phyloP scores from a whole-genome alignment of 2,329 filamentous ascomycete genomes.

The Monosporascus sp. region DNA sequence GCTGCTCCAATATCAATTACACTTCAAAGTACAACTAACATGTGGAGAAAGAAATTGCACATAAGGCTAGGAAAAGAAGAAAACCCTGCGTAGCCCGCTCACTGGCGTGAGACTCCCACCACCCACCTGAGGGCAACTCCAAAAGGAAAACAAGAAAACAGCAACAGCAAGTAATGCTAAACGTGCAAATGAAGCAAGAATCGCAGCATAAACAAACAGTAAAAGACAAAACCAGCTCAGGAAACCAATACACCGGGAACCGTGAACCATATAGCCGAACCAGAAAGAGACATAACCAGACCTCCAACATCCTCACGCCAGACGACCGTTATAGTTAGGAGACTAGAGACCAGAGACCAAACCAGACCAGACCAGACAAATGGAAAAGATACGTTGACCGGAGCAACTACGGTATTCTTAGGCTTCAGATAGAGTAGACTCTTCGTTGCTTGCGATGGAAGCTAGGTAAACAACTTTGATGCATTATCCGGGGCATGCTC shows the following conservation, averaged over 20 bases:
- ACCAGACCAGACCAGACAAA: neutral
- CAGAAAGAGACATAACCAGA: no score
- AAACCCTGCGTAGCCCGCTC: neutral
- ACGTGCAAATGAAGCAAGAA: neutral
- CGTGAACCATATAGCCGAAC: no score
- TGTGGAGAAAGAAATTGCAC: no score
- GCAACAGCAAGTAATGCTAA: neutral
- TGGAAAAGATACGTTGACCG: conserved; percentile 1
- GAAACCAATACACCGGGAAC: no score
- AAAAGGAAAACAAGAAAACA: neutral
- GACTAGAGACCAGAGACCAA: neutral
- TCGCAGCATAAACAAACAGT: neutral
- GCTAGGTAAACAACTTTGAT: neutral
- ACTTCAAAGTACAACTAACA: no score
- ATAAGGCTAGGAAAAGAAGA: no score
- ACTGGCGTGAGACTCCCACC: conserved; percentile 2
- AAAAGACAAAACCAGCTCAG: no score
- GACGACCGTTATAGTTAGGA: neutral
- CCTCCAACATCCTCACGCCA: neutral
- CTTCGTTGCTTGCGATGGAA: no score
- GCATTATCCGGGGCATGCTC: neutral
- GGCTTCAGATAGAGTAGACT: neutral
- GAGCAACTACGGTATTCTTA: conserved; percentile 8
- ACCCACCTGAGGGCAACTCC: neutral
- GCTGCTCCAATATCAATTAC: no score